Evolutionary conservation across 2,329 filamentous ascomycete genomes (phyloP), one percentile per base, ranked within the genome.

Genomic region (Exophiala spinifera): DNA sequence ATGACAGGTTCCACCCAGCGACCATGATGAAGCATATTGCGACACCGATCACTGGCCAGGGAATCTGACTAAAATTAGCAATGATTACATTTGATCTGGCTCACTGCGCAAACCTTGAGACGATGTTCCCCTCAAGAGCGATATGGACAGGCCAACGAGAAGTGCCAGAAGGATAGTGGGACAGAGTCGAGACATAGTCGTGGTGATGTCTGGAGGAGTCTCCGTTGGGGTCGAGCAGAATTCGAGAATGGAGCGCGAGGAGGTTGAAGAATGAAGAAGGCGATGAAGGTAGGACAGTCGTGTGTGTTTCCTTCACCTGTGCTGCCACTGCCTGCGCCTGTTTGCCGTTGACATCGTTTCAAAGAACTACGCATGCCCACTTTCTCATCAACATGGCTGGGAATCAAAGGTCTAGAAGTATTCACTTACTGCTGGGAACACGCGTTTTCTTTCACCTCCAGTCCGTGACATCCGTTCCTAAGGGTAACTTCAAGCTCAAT

Each of bases 21-120:
- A 28, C 82, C 82, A 60, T 74, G 68, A 36, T 72, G 74, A 4
- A 80, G 68, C 25, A 84, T 69, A 3, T 76, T 75, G 15, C 68
- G 66, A 65, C 82, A 85, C 67, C 79, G 79, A 63, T 25, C 15
- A n/a, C 49, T 15, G 14, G 47, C 31, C 19, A 42, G 13, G 11
- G 17, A 6, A 5, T 53, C 55, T 58, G 20, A 15, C 28, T 10
- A 25, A 23, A 34, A 19, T 7, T 45, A 44, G 42, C 20, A 25
- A 25, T 20, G 15, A 42, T 21, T 17, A 8, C 10, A n/a, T 5
- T n/a, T 17, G 17, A 21, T 36, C 10, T 42, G 39, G 7, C 48
- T 40, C 28, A 10, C 8, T 31, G 28, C 28, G 11, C 28, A 6
- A 17, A 57, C 55, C 46, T 51, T 57, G 55, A 33, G 46, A 36